Evolutionary conservation across 805 yeast species (phyloP), one percentile per base, ranked within the genome.

Genomic region (Candida tibetensis): DNA sequence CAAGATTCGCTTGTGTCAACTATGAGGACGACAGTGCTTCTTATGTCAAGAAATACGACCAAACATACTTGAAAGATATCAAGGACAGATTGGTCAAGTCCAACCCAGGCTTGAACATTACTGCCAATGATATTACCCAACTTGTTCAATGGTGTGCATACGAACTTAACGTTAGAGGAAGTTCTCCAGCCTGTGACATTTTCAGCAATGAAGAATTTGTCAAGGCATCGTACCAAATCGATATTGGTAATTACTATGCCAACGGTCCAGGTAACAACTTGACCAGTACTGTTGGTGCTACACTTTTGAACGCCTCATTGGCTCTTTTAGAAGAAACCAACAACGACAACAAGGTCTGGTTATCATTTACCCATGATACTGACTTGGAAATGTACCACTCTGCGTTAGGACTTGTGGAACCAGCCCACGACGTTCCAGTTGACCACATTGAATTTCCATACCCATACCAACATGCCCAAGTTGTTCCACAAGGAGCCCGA

Each of bases 281-380:
- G 37, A 74, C 81, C 7, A 70, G 71, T 17, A 72, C 79, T 2
- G 69, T 80, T 27, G 93, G 91, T 1, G 72, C 81, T 1, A 77
- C 79, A 6, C 59, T 75, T 42, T 61, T 69, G 40, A 69, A 72
- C 28, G 72, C 76, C 29, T 66, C 77, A 5, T 63, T 79, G 44
- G 61, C 69, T n/a, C 66, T 74, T 41, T 63, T 81, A 46, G 58
- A 66, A 42, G 71, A 73, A 30, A 56, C 55, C 15, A 32, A 44
- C 37, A 74, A 75, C 26, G 52, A 55, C 7, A 73, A 71, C 42
- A 81, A 74, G 39, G 66, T 84, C 32, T 81, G 82, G 69, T 68
- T 84, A 47, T 82, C 79, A 47, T 82, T 85, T 65, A 71, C 86
- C 12, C 95, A 87, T 53, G 95, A 87, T 55, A 74, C 82, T 27